Evolutionary conservation across 2,329 filamentous ascomycete species (phyloP), one percentile per base, ranked within the genome.

Genomic region (Pseudogymnoascus sp.): DNA sequence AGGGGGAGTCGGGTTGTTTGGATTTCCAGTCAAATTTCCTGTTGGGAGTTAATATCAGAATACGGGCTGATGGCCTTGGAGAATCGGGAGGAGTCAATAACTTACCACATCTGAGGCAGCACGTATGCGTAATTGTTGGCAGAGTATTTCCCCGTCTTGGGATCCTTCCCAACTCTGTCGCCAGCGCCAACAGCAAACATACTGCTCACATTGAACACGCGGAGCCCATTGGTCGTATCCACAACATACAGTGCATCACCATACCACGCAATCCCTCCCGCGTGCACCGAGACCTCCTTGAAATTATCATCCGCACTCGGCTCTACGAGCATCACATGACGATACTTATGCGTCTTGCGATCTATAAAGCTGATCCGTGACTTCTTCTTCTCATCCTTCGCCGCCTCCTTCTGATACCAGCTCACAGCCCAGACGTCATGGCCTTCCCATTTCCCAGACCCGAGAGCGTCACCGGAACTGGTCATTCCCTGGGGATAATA

Each of bases 241-340:
- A 73, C 69, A 2, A 74, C 70, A 64, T 68, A 74, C 10, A 73
- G 62, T 6, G 67, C 66, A 56, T 71, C 65, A 3, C 71, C 71
- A 48, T 73, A 74, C 72, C 71, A 74, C 58, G 68, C 63, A 13
- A 74, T 69, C 1, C 71, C 72, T 1, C 72, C 72, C 1, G 71
- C 71, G 62, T 74, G 72, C 13, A 73, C 61, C 1, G 63, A 62
- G 5, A 74, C 69, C 12, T 64, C 63, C 12, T 65, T 63, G 61
- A 74, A 74, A 61, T 71, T 62, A 34, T 72, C 71, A 10, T 65
- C 63, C 1, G 65, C 68, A 48, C 65, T 66, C 0, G 72, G 72
- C 30, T 72, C 68, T 6, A 74, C 72, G 1, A 74, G 67, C 34
- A 72, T 63, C 9, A 67, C 70, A 61, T 73, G 70, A 19, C 71